Evolutionary conservation across 1,284 basidiomycete species (phyloP), one percentile per base, ranked within the genome.

Genomic region (Singerocomus inundabilis): DNA sequence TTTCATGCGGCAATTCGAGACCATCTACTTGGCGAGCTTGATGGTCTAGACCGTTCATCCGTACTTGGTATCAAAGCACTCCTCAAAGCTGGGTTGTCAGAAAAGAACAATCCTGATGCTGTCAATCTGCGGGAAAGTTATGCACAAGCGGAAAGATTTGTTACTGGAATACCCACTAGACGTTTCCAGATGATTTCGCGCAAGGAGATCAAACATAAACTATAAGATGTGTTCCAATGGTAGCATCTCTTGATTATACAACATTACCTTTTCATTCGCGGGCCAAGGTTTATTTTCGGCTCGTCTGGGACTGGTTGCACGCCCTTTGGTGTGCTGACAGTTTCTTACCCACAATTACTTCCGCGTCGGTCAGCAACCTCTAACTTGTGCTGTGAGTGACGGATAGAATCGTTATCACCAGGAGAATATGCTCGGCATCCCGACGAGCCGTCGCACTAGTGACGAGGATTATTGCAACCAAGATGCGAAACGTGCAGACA

Each of bases 101-200:
- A 86, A 56, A 82, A 78, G 64, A 85, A 85, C 37, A 71, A 82
- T 49, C 78, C 80, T 6, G 81, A 87, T 61, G 79, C 78, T 6
- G 79, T 79, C 11, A 85, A 85, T 57, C 67, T 87, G 16, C 72
- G 85, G 34, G 85, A 88, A 66, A 84, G 81, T 50, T 85, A 84
- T 59, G 81, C 78, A 10, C 84, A 87, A 69, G 82, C 83, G 3
- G 79, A 77, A 49, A 72, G 77, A 48, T 77, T 86, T 57, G 76
- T 75, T n/a, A 81, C 76, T 52, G 83, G 82, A 1, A 64, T 80
- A 34, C 85, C 85, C 6, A 37, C 50, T 2, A 59, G 66, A 55
- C 77, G 78, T 47, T 87, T 87, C 59, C 66, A 56, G n/a, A 76
- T 73, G 60, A 76, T 88, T 47, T 77, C 81, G 15, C 74, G 66